Percentiles rank a stretch among this genome's conserved stretches.
These are phyloP conservation scores for Graphilbum fragrans DNA, from an alignment of 2,329 filamentous ascomycete species.

Conservation along the genomic window DNA sequence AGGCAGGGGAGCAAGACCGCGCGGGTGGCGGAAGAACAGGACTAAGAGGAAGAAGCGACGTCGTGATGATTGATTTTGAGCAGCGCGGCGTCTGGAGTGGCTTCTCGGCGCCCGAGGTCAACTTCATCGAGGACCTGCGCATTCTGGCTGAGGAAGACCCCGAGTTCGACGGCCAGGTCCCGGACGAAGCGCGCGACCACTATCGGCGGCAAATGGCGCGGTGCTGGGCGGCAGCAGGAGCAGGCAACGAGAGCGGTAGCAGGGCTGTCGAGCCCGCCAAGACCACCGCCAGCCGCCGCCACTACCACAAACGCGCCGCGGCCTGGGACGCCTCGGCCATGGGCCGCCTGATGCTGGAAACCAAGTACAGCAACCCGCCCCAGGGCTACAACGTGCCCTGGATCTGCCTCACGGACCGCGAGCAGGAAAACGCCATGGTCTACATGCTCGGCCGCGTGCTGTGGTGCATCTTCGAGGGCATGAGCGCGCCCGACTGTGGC, in stretches of 20 bases:
- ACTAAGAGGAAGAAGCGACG: constrained; percentile 18
- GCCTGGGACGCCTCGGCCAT: neutral
- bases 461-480: constrained; percentile 52
- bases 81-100: constrained; percentile 52
- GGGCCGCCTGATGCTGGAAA: constrained; percentile 7
- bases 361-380: constrained; percentile 32
- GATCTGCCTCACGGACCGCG: constrained; percentile 34
- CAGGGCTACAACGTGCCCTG: constrained; percentile 44
- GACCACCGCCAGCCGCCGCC: constrained; percentile 24
- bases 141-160: constrained; percentile 35
- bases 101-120: constrained; percentile 48
- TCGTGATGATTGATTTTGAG: constrained; percentile 50
- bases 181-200: constrained; percentile 22
- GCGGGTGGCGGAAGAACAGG: neutral
- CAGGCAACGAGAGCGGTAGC: neutral
- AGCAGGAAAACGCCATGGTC: constrained; percentile 46
- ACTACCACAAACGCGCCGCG: neutral
- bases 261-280: neutral
- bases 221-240: constrained; percentile 20
- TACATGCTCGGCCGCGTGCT: constrained; percentile 51
- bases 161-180: constrained; percentile 22
- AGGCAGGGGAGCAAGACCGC: neutral
- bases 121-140: constrained; percentile 45
- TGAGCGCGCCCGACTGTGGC: constrained; percentile 42
- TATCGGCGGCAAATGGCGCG: constrained; percentile 32